Evolutionary conservation across 1,139 yeast genomes (phyloP), one percentile per base, ranked within the genome.

Genomic region (Yamadazyma aaseri): DNA sequence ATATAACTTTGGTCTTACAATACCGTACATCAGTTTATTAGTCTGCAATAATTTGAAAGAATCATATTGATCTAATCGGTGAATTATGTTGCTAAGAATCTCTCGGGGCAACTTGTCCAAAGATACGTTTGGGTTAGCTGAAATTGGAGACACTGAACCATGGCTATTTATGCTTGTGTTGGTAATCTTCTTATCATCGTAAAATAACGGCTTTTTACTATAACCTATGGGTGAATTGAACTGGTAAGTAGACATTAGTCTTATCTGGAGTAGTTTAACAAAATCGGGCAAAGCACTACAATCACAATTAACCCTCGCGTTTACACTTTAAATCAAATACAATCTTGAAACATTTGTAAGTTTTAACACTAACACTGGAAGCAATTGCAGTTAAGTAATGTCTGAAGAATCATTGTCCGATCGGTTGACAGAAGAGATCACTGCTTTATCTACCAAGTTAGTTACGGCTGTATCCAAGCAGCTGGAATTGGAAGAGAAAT

Each of bases 401-500:
- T 25, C 27, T 14, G 36, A 32, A 26, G 38, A 38, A 17, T 32
- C 35, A 3, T 30, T 40, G 25, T 37, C 57, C 24, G 58, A 50
- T 17, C 58, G 82, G 32, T 63, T 78, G 25, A 71, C 82, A 2
- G 58, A 69, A 30, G 82, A 79, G 54, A 76, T 79, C 35, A 66
- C 81, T 3, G 60, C 72, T 33, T 58, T 79, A 34, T 76, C 82
- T 23, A 79, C 84, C 10, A 76, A 74, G 51, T 59, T 79, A 35
- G 76, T 79, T 31, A 79, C 81, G 20, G 77, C 81, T 8, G 75
- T 79, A 6, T 79, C 76, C 42, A 75, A 70, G 41, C 83, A 74
- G 54, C 74, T 76, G 45, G 72, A 65, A 35, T 51, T 79, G 35
- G 85, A 70, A 42, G 74, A 69, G 41, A 65, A 53, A 17, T 46